Conservation (phyloP, 2,329 filamentous ascomycete species). For the Alternaria angustiovoidea region DNA sequence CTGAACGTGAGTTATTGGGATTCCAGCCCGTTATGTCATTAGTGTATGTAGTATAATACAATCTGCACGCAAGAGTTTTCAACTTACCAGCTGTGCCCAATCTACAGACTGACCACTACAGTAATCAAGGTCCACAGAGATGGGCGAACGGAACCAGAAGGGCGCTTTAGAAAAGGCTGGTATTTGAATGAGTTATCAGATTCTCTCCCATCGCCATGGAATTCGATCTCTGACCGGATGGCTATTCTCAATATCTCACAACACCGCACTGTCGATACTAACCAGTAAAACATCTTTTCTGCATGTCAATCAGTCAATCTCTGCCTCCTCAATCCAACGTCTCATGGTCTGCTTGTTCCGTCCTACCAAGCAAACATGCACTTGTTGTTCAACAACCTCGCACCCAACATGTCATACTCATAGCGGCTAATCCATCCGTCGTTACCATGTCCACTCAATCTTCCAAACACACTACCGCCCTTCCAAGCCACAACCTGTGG, state of each 20-base stretch:
- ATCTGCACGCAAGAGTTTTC: neutral
- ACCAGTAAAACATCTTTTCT: neutral
- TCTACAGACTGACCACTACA: neutral
- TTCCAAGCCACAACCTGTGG: conserved; percentile 99
- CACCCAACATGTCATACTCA: conserved; percentile 88
- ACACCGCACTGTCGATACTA: neutral
- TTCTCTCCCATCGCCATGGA: neutral
- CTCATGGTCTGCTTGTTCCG: neutral
- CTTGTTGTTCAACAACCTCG: conserved; percentile 71
- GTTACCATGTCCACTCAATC: conserved; percentile 78
- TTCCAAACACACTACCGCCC: conserved; percentile 94
- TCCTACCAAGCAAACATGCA: conserved; percentile 54
- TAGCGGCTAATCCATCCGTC: conserved; percentile 91
- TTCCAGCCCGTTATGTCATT: neutral
- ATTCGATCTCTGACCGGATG: neutral
- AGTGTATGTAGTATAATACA: neutral
- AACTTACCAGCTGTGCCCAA: neutral
- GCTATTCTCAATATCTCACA: neutral
- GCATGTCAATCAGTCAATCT: neutral
- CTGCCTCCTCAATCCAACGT: neutral
- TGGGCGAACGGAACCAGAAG: neutral
- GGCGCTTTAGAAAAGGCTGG: neutral
- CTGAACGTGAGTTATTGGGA: neutral
- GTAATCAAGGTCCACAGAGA: neutral
- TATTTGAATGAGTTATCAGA: neutral